Evolutionary conservation across 73 alveolate species (phyloP).

Genomic region (Paramecium biaurelia): DNA sequence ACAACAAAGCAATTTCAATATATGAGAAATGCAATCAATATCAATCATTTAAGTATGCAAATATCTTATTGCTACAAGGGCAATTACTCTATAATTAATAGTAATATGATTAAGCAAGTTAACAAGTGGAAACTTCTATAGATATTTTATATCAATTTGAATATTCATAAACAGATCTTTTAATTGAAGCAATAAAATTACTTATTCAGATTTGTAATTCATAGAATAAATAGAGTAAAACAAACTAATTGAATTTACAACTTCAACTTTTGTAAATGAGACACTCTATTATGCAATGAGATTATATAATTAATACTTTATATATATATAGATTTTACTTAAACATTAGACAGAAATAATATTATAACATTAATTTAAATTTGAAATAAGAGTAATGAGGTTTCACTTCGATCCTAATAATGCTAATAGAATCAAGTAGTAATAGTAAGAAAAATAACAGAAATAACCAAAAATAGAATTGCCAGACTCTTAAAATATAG

Average conservation of each 20-base stretch:
- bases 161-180: neutral
- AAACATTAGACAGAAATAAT: neutral
- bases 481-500: neutral
- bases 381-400: neutral
- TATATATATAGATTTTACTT: neutral
- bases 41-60: neutral
- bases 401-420: constrained; percentile 14
- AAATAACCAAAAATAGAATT: neutral
- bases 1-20: neutral
- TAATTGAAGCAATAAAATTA: neutral
- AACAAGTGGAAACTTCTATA: neutral
- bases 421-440: neutral
- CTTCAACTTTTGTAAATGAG: neutral
- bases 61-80: neutral
- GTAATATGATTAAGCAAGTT: neutral
- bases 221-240: neutral
- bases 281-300: neutral
- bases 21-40: neutral
- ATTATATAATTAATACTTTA: neutral
- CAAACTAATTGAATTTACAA: neutral
- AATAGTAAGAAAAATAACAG: neutral
- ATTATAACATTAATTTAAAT: neutral
- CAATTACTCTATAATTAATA: neutral
- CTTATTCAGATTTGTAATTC: neutral
- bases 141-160: neutral